Conservation (phyloP, 108 stramenopile genomes). For the Bacterosira constricta region DNA sequence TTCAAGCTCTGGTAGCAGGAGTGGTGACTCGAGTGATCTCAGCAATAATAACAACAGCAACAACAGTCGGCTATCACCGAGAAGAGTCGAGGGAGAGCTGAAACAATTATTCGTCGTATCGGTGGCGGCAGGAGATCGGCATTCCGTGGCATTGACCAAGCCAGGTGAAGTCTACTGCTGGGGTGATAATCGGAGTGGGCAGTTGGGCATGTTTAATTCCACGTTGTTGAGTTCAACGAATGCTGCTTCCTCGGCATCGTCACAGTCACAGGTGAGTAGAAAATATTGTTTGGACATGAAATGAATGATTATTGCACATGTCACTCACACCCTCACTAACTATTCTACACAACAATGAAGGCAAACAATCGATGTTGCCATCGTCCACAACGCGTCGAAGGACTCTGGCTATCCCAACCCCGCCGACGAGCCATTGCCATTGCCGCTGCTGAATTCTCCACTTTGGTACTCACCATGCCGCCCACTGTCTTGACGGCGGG, state of each 20-base stretch:
- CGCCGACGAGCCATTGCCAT: slow-evolving; percentile 63
- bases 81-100: slow-evolving; percentile 71
- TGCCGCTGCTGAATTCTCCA: slow-evolving; percentile 82
- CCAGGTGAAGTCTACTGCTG: slow-evolving; percentile 82
- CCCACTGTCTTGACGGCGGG: slow-evolving; percentile 15
- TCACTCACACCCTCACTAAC: slow-evolving; percentile 1
- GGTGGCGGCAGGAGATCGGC: slow-evolving; percentile 80
- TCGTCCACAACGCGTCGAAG: slow-evolving; percentile 67
- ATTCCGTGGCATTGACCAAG: slow-evolving; percentile 77
- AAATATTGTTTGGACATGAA: background rate
- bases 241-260: background rate
- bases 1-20: background rate
- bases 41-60: slow-evolving; percentile 2
- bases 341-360: background rate
- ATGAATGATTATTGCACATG: too few relatives aligned
- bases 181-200: slow-evolving; percentile 82
- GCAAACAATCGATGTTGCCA: slow-evolving; percentile 14
- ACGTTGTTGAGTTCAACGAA: slow-evolving; percentile 34
- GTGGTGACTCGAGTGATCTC: background rate
- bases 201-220: slow-evolving; percentile 57
- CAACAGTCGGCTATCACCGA: slow-evolving; percentile 57
- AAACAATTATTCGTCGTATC: slow-evolving; percentile 59
- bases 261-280: slow-evolving; percentile 1
- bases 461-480: slow-evolving; percentile 66
- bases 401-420: slow-evolving; percentile 59